Evolutionary conservation across 1,284 basidiomycete species (phyloP), one percentile per base, ranked within the genome.

Genomic region (Puccinia coronata): DNA sequence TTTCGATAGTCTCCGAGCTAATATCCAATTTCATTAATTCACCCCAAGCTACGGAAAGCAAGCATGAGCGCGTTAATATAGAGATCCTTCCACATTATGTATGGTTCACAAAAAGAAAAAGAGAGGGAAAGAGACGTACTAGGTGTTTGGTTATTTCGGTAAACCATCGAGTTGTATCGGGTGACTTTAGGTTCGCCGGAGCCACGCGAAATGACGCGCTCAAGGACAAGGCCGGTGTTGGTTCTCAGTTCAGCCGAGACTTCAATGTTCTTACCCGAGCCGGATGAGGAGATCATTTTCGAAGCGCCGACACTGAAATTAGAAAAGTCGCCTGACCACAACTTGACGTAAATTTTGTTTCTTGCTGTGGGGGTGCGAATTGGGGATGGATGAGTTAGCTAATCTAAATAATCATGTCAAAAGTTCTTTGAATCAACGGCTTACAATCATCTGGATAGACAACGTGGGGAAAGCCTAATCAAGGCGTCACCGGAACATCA

Each of bases 401-500:
- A 57, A 36, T n/a, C n/a, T n/a, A 41, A 39, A 70, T 0, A 18
- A 57, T 18, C 0, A 41, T 43, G 1, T 49, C 31, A 23, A 55
- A 34, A 43, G 1, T n/a, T 31, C 11, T 70, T 14, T 36, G 1
- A 61, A 36, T 25, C 0, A 72, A 87, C 97, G 88, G 98, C 90
- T 86, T 98, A 98, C 11, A 97, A 83, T 95, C 92, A 11, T 93
- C 94, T 0, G 96, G 96, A 85, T 96, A 95, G 14, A 97, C 95
- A 1, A 97, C 95, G 84, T 98, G 96, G 0, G 96, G 93, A 85
- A 99, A 99, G 39, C 95, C 95, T n/a, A 99, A 91, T 8, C 95
- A 92, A 25, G 92, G 88, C 0, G 95, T 95, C 53, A 92, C 89
- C 0, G 95, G 92, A 6, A 91, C 90, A 83, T 93, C 93, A 81